Conservation (phyloP, 805 yeast genomes). For the Clavispora vitiphila region DNA sequence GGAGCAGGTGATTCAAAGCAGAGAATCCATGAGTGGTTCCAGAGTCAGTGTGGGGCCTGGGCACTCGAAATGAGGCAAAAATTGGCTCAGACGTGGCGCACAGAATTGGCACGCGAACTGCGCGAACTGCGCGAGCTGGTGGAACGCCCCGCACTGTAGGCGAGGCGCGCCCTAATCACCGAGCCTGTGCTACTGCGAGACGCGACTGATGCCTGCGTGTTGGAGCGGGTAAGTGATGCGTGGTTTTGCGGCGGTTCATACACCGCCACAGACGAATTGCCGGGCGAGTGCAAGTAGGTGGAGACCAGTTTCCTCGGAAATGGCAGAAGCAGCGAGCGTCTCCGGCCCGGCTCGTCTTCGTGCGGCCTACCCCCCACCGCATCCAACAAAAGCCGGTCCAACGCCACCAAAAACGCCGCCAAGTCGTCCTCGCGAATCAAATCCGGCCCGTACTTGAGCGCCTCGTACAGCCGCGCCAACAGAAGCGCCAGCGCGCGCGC, state of each 20-base stretch:
- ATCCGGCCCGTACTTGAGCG: conserved; percentile 59
- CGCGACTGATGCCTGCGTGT: neutral
- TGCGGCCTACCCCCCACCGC: too few relatives aligned
- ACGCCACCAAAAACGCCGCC: conserved; percentile 45
- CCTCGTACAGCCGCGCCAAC: conserved; percentile 54
- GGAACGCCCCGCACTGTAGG: neutral
- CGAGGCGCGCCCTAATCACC: conserved; percentile 1
- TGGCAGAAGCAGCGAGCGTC: too few relatives aligned
- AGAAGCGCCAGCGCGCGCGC: conserved; percentile 4
- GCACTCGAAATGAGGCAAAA: too few relatives aligned
- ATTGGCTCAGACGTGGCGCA: too few relatives aligned
- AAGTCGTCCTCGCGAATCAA: conserved; percentile 57
- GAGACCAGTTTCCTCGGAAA: too few relatives aligned
- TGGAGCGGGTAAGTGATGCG: neutral
- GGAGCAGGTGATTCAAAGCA: too few relatives aligned
- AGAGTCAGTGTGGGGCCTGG: too few relatives aligned
- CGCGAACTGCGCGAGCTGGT: too few relatives aligned
- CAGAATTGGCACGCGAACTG: neutral
- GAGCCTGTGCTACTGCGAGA: conserved; percentile 2
- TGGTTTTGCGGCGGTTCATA: neutral
- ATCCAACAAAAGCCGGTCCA: conserved; percentile 10
- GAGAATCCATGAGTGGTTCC: too few relatives aligned
- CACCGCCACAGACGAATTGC: neutral
- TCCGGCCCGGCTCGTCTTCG: too few relatives aligned
- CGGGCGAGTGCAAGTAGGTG: too few relatives aligned